Base-by-base conservation (phyloP, 108 stramenopile genomes). In the Discostella stelligeroides region DNA sequence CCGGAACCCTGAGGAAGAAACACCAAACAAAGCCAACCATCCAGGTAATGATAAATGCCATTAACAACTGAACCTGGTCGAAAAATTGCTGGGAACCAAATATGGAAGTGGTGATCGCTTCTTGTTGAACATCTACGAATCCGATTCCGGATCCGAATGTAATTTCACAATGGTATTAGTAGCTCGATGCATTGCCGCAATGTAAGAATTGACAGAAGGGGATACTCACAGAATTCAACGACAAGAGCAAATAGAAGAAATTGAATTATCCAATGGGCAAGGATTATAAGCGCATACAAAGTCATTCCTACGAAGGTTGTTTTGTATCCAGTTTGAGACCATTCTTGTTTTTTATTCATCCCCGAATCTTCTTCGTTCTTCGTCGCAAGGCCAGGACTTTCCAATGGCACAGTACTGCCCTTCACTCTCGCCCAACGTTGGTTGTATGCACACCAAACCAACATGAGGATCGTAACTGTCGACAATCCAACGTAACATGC, bases 241-340 rank as follows among this genome's bases (percentile, higher is more conserved):
- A 75, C 68, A 8, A 82, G 55, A 20, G 75, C 57, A 13, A 68
- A 63, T 30, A 88, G 59, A 21, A 80, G 43, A 7, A 56, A 43
- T 42, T 84, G 72, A 40, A 82, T 63, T 3, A 67, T 55, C 24
- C 66, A 57, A 12, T 72, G 45, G 11, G 67, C 75, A 7, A 72
- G 9, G 17, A 86, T 48, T 46, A 82, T 60, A 0, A 78, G n/a
- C 4, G 49, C 57, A 62, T 87, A 71, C 53, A 89, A 41, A 39
- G 60, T 48, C 21, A 47, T 66, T 30, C 88, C 88, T 46, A 89
- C 61, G 13, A 71, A 0, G 38, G 69, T 70, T 41, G 48, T 28
- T 45, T 62, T 75, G 67, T 89, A 89, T 34, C 84, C 88, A 23
- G 88, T 89, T 57, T 85, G 84, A 0, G 47, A 72, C 70, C 84